A percentile compares a stretch with the other conserved stretches of the same genome.
Conservation (phyloP, 2,329 filamentous ascomycete species). For the Colletotrichum sp. region DNA sequence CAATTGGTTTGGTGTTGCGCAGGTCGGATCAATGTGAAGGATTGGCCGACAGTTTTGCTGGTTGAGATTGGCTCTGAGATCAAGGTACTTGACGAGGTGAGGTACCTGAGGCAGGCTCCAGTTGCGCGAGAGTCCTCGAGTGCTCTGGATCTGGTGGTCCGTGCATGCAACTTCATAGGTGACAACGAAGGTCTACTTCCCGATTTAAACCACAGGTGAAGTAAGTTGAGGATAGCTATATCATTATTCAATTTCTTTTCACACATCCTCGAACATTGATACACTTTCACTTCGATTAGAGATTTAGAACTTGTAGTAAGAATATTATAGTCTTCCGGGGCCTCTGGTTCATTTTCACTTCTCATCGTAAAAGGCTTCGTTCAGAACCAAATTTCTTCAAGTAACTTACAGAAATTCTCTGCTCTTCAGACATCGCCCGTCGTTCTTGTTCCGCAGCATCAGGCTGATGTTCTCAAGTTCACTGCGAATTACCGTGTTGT, state of each 20-base stretch:
- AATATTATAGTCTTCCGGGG: not conserved
- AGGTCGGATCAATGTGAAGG: not conserved
- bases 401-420: not conserved
- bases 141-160: not conserved
- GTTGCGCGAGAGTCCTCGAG: not conserved
- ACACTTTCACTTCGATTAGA: not conserved
- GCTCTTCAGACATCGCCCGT: not conserved
- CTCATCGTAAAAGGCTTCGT: not conserved
- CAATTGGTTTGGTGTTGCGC: conserved; percentile 1
- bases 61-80: not conserved
- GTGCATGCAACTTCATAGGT: not conserved
- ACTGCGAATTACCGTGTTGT: not conserved
- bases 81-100: not conserved
- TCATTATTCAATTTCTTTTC: not conserved
- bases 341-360: not conserved
- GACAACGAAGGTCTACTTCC: not conserved
- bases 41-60: not conserved
- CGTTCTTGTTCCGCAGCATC: not conserved
- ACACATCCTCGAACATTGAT: not conserved
- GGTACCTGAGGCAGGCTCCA: not conserved
- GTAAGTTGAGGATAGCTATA: not conserved
- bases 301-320: not conserved
- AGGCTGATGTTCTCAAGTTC: not conserved
- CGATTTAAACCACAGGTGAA: not conserved
- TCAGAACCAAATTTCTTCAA: not conserved